Evolutionary conservation across 2,329 filamentous ascomycete species (phyloP).

Genomic region (Pyrenophora graminea): DNA sequence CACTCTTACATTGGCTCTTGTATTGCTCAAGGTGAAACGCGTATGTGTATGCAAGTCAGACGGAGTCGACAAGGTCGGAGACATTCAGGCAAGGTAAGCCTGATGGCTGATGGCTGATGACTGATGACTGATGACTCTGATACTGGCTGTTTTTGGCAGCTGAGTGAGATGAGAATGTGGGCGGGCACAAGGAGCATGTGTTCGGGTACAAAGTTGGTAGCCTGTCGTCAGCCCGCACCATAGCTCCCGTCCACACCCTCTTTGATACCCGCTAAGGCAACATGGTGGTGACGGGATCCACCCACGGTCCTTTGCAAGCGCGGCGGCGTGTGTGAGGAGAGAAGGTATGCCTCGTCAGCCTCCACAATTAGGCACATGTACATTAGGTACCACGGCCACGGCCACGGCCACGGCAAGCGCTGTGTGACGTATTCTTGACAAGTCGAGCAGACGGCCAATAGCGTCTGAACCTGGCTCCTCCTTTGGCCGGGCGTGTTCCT

Average conservation of each 20-base stretch:
- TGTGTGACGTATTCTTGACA: constrained; percentile 19
- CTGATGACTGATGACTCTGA: not conserved
- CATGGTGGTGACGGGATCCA: constrained; percentile 4
- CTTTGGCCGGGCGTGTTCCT: constrained; percentile 6
- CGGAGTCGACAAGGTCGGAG: too few species aligned
- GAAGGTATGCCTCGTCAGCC: not conserved
- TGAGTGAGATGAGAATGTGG: too few species aligned
- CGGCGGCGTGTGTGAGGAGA: not conserved
- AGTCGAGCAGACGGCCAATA: too few species aligned
- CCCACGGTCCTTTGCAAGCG: constrained; percentile 1
- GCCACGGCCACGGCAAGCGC: constrained; percentile 1
- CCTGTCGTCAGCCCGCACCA: constrained; percentile 2
- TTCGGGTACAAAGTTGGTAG: not conserved
- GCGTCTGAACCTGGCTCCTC: not conserved
- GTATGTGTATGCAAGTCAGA: not conserved
- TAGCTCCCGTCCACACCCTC: constrained; percentile 15
- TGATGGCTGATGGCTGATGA: too few species aligned
- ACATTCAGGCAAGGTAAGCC: too few species aligned
- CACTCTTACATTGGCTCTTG: not conserved
- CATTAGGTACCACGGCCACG: not conserved
- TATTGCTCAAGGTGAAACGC: constrained; percentile 14
- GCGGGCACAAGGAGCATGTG: not conserved
- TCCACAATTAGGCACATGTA: constrained; percentile 13
- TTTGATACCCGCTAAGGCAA: constrained; percentile 8
- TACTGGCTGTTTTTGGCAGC: too few species aligned